These are phyloP conservation scores for Aspergillus novofumigatus DNA, from an alignment of 2,329 filamentous ascomycete genomes.

Conservation along the genomic window DNA sequence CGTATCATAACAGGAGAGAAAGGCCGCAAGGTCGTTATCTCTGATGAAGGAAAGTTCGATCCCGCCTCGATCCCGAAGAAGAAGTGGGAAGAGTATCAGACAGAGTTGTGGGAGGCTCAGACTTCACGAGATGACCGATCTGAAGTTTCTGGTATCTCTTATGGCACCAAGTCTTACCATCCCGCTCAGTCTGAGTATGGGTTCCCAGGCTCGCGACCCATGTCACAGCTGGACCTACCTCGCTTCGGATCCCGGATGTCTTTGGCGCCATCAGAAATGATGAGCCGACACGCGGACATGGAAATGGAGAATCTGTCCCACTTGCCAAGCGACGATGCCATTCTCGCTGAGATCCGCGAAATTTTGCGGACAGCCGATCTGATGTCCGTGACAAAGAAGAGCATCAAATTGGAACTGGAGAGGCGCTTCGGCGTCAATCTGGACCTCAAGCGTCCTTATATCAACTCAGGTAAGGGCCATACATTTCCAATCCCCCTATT, in stretches of 20 bases:
- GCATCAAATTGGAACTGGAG: constrained; percentile 90
- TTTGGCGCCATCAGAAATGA: constrained; percentile 70
- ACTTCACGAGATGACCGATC: constrained; percentile 79
- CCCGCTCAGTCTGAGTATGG: constrained; percentile 68
- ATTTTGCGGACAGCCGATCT: constrained; percentile 87
- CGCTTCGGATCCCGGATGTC: constrained; percentile 66
- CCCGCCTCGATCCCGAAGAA: constrained; percentile 89
- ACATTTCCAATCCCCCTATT: constrained; percentile 10
- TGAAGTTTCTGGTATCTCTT: constrained; percentile 89
- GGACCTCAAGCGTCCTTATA: constrained; percentile 86
- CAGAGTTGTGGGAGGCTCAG: constrained; percentile 94
- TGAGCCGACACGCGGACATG: constrained; percentile 62
- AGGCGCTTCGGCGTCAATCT: constrained; percentile 80
- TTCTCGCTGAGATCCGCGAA: constrained; percentile 90
- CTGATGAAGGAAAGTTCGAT: constrained; percentile 97
- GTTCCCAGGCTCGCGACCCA: constrained; percentile 57
- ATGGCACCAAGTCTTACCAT: constrained; percentile 75
- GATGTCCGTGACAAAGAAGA: constrained; percentile 99
- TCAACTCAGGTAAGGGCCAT: constrained; percentile 73
- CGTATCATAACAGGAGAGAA: constrained; percentile 93
- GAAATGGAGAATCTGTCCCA: constrained; percentile 71
- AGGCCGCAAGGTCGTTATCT: constrained; percentile 86
- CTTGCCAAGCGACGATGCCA: constrained; percentile 80
- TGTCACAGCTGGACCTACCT: constrained; percentile 57
- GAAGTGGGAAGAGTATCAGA: constrained; percentile 99